These are phyloP conservation scores for Capsaspora owczarzaki DNA, from an alignment of 78 protist genomes.

Conservation along the genomic window DNA sequence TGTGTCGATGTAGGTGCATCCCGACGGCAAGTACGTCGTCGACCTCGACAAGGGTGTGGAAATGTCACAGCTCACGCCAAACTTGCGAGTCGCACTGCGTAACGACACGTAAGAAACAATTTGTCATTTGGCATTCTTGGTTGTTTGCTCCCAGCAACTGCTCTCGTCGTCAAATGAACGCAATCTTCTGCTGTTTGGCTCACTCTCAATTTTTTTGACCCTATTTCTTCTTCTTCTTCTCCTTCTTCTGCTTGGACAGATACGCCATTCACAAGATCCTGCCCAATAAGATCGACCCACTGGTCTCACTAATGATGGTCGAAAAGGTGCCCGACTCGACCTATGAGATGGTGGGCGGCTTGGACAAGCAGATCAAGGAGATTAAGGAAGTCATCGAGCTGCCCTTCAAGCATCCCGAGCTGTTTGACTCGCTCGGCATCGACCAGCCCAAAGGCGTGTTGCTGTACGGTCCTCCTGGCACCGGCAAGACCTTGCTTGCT, in stretches of 20 bases:
- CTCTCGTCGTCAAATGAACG: no score
- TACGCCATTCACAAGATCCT: slow-evolving; percentile 91
- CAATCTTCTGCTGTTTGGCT: not conserved
- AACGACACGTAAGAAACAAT: slow-evolving; percentile 38
- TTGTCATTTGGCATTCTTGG: no score
- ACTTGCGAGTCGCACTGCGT: slow-evolving; percentile 86
- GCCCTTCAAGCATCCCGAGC: slow-evolving; percentile 99
- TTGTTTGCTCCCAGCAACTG: no score
- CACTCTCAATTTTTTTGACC: not conserved
- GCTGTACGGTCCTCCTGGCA: slow-evolving; percentile 95
- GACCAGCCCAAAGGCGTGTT: slow-evolving; percentile 95
- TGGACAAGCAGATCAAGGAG: slow-evolving; percentile 97
- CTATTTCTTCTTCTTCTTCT: not conserved
- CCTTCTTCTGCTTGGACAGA: slow-evolving; percentile 36
- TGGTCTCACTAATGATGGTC: slow-evolving; percentile 90
- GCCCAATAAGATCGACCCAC: slow-evolving; percentile 93
- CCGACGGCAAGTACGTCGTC: slow-evolving; percentile 97
- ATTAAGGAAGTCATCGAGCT: slow-evolving; percentile 98
- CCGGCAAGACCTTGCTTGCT: slow-evolving; percentile 98
- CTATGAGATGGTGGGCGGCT: slow-evolving; percentile 98
- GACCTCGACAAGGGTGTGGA: slow-evolving; percentile 88
- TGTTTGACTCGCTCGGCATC: slow-evolving; percentile 97
- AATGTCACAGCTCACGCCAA: slow-evolving; percentile 59
- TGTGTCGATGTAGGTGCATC: slow-evolving; percentile 52
- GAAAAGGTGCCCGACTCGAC: slow-evolving; percentile 99